A percentile compares a stretch with the other conserved stretches of the same genome.
These are phyloP conservation scores for Tolypocladium pustulatum DNA, from an alignment of 2,329 filamentous ascomycete species.

Conservation along the genomic window DNA sequence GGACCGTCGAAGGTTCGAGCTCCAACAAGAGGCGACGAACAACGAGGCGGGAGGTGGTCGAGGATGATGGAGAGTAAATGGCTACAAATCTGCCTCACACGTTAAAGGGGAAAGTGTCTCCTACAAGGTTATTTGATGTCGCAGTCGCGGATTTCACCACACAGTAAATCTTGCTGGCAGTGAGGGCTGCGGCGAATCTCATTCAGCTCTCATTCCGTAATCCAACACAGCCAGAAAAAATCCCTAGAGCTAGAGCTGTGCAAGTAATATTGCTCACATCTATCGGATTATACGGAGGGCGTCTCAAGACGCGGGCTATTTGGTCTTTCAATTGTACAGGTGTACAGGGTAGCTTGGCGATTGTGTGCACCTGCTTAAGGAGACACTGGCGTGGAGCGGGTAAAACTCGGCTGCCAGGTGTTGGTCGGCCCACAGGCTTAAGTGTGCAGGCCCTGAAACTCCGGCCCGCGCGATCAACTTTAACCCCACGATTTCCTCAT, in stretches of 20 bases:
- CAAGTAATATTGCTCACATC: too few species aligned
- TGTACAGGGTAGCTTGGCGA: too few species aligned
- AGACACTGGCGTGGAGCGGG: background rate
- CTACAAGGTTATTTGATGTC: background rate
- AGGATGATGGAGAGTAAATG: slow-evolving; percentile 8
- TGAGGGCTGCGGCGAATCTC: too few species aligned
- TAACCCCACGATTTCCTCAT: background rate
- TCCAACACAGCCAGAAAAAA: too few species aligned
- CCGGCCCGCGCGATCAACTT: background rate
- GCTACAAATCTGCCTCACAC: background rate
- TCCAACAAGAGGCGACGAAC: slow-evolving; percentile 11
- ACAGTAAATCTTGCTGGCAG: too few species aligned
- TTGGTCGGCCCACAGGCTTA: too few species aligned
- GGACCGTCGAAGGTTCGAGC: background rate
- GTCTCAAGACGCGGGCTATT: too few species aligned
- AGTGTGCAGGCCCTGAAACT: slow-evolving; percentile 1
- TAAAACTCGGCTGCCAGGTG: slow-evolving; percentile 1
- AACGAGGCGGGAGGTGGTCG: slow-evolving; percentile 7
- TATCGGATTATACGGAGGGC: too few species aligned
- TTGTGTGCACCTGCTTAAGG: background rate
- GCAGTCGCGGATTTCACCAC: too few species aligned
- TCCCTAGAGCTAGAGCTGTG: too few species aligned
- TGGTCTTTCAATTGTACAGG: too few species aligned
- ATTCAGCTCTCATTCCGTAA: too few species aligned
- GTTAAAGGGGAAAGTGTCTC: background rate